phyloP scores from a whole-genome alignment of 2,329 filamentous ascomycete species.

The Fusarium hainanense region DNA sequence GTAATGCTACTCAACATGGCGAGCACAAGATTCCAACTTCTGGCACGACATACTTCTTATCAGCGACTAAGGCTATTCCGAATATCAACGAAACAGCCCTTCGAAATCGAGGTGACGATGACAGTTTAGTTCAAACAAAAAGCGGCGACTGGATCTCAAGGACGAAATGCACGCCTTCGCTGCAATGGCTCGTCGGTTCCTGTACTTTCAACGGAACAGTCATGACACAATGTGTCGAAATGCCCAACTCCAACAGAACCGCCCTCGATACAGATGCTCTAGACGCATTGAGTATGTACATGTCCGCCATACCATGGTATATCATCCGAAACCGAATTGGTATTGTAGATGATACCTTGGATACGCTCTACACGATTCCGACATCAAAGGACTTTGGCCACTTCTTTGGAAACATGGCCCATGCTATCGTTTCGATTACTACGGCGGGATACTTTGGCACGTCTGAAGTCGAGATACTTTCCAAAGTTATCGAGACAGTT shows the following conservation, averaged over 20 bases:
- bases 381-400: conserved; percentile 32
- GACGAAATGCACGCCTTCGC: conserved; percentile 32
- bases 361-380: conserved; percentile 35
- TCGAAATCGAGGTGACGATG: conserved; percentile 16
- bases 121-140: conserved; percentile 25
- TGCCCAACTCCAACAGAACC: conserved; percentile 11
- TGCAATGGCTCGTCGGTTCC: conserved; percentile 30
- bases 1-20: not conserved
- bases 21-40: conserved; percentile 27
- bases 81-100: conserved; percentile 34
- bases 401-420: conserved; percentile 40
- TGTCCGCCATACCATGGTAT: conserved; percentile 41
- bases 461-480: conserved; percentile 12
- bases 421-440: conserved; percentile 35
- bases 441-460: conserved; percentile 40
- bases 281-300: conserved; percentile 26
- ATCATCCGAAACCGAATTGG: conserved; percentile 29
- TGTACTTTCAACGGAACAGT: conserved; percentile 36
- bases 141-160: conserved; percentile 35
- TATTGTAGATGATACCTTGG: conserved; percentile 34
- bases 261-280: conserved; percentile 29
- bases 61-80: conserved; percentile 28
- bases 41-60: conserved; percentile 26
- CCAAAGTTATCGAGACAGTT: conserved; percentile 23
- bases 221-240: conserved; percentile 24